Conservation (phyloP, 495 filamentous ascomycete species). For the Penicillium turbatum region DNA sequence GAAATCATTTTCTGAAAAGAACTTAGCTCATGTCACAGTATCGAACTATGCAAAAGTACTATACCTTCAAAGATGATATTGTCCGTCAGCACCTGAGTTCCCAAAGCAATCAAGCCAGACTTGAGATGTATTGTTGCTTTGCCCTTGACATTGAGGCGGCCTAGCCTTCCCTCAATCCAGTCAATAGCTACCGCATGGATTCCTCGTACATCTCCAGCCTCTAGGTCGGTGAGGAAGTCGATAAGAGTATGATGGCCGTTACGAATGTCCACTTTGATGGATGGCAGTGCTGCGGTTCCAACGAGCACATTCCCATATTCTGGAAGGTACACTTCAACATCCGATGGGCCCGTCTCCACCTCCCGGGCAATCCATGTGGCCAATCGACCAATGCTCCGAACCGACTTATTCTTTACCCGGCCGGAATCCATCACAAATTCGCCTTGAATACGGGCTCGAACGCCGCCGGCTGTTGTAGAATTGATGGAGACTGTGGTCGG, state of each 20-base stretch:
- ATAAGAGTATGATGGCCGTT: slow-evolving; percentile 72
- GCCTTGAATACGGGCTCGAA: slow-evolving; percentile 72
- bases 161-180: slow-evolving; percentile 76
- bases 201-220: slow-evolving; percentile 70
- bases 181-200: slow-evolving; percentile 79
- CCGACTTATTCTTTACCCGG: slow-evolving; percentile 61
- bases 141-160: slow-evolving; percentile 61
- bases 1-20: slow-evolving; percentile 52
- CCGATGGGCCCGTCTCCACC: slow-evolving; percentile 63
- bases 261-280: slow-evolving; percentile 65
- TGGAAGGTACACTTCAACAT: slow-evolving; percentile 74
- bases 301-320: slow-evolving; percentile 76
- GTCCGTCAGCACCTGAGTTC: slow-evolving; percentile 65
- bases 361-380: slow-evolving; percentile 77
- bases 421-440: slow-evolving; percentile 73
- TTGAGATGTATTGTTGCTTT: slow-evolving; percentile 65
- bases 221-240: slow-evolving; percentile 71
- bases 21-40: slow-evolving; percentile 12
- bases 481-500: slow-evolving; percentile 78
- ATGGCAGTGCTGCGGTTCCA: slow-evolving; percentile 70
- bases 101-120: slow-evolving; percentile 72
- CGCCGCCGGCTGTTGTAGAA: slow-evolving; percentile 70
- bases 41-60: slow-evolving; percentile 29
- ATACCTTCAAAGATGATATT: slow-evolving; percentile 76
- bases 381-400: slow-evolving; percentile 69